Evolutionary conservation across 192 early-diverging fungal genomes (phyloP).

Genomic region (Neocallimastix lanati): DNA sequence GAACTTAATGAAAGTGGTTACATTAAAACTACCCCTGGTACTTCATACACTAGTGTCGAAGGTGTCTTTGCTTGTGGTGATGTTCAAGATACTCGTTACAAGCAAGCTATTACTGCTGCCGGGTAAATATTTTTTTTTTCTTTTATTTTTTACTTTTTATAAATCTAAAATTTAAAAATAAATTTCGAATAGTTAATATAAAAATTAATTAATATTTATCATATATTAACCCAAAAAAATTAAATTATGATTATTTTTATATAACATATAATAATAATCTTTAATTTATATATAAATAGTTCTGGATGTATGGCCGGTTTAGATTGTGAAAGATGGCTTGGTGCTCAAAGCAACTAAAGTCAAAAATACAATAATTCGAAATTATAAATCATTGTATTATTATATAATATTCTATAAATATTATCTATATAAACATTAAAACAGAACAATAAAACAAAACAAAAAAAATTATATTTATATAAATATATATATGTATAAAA

Average conservation of each 20-base stretch:
- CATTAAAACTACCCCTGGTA: slow-evolving; percentile 56
- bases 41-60: slow-evolving; percentile 59
- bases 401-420: too few species aligned
- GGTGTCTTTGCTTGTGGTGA: slow-evolving; percentile 97
- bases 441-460: too few species aligned
- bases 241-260: too few species aligned
- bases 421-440: too few species aligned
- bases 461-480: too few species aligned
- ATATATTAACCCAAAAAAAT: too few species aligned
- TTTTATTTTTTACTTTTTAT: background rate
- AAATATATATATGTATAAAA: too few species aligned
- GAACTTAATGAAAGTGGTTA: slow-evolving; percentile 76
- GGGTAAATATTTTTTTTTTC: background rate
- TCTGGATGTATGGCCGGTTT: slow-evolving; percentile 95
- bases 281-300: slow-evolving; percentile 17
- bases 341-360: slow-evolving; percentile 26
- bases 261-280: too few species aligned
- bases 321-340: slow-evolving; percentile 89
- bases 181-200: too few species aligned
- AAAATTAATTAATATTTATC: too few species aligned
- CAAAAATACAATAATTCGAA: background rate
- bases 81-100: slow-evolving; percentile 90
- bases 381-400: too few species aligned
- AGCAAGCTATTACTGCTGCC: slow-evolving; percentile 93
- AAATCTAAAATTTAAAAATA: background rate